Base-by-base conservation (phyloP, 805 yeast genomes). In the Ogataea dorogensis region DNA sequence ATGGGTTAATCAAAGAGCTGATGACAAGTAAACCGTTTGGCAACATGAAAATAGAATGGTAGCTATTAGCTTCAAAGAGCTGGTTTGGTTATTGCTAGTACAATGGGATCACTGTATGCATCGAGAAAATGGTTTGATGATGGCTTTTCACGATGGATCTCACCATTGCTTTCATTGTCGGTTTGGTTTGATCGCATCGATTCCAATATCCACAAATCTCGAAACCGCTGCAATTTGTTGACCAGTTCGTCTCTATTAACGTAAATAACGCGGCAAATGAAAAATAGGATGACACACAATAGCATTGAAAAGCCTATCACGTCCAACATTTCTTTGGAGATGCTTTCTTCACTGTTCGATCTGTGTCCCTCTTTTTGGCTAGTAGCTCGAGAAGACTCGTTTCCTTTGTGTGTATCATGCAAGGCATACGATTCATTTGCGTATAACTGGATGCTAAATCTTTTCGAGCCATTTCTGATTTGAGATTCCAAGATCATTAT, bases 21-120 rank as follows among this genome's bases (percentile, higher is more conserved):
- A 44, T 61, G 22, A 63, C 57, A 24, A 65, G 68, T 45, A 64
- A 63, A 46, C 79, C 79, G 1, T 74, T 73, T 51, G 79, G 79
- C 1, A 60, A 58, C 3, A 61, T 68, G 65, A 57, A 61, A 16
- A 60, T 65, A 3, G 75, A 70, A 32, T 72, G 77, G 77, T 72
- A n/a, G 46, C 53, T 18, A n/a, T 11, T 7, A 12, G 8, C 8
- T 8, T 7, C n/a, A 23, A 16, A 14, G 8, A 20, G 18, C n/a
- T 5, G 24, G 24, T 5, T 27, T 27, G 12, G 28, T 25, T 12
- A 25, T 25, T 15, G 17, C 18, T 7, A 7, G 9, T 18, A 25
- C 31, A 7, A 28, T 28, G 8, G 20, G 15, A 17, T 17, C 31
- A 28, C 17, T 17, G 7, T 26, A 10, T 14, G 5, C n/a, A 23